Conservation (phyloP, 257 asterid species). For the Lycium ferocissimum region DNA sequence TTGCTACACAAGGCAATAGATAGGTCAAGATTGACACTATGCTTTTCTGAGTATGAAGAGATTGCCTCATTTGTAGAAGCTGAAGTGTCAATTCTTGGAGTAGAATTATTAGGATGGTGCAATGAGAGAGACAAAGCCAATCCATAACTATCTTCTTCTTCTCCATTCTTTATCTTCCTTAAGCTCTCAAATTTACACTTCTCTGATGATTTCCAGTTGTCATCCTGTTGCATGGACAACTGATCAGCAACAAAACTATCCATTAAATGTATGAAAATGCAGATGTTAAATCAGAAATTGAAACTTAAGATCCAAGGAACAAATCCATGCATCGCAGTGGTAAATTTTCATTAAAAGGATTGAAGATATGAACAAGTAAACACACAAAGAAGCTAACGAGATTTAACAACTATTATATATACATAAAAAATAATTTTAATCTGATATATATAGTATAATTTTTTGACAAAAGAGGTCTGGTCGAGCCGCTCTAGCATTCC, state of each 20-base stretch:
- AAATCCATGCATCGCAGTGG: too few species aligned
- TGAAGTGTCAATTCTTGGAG: constrained; percentile 47
- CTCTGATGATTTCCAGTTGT: constrained; percentile 18
- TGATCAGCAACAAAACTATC: background rate
- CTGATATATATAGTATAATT: too few species aligned
- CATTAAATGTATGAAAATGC: background rate
- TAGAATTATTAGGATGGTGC: constrained; percentile 40
- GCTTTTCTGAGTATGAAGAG: constrained; percentile 39
- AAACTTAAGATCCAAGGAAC: too few species aligned
- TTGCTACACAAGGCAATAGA: constrained; percentile 61
- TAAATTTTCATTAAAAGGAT: too few species aligned
- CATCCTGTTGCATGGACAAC: constrained; percentile 25
- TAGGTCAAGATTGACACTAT: constrained; percentile 54
- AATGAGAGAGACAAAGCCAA: constrained; percentile 63
- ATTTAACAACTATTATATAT: too few species aligned
- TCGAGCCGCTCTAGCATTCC: too few species aligned
- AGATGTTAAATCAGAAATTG: background rate
- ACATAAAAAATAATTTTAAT: too few species aligned
- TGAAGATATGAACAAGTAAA: too few species aligned
- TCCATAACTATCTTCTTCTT: constrained; percentile 50
- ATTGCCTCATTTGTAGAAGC: constrained; percentile 57
- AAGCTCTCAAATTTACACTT: constrained; percentile 32
- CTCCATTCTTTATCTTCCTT: background rate
- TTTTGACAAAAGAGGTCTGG: too few species aligned
- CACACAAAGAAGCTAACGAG: too few species aligned